phyloP scores from a whole-genome alignment of 202 grass and related monocot genomes.

The Zoysia matrella region DNA sequence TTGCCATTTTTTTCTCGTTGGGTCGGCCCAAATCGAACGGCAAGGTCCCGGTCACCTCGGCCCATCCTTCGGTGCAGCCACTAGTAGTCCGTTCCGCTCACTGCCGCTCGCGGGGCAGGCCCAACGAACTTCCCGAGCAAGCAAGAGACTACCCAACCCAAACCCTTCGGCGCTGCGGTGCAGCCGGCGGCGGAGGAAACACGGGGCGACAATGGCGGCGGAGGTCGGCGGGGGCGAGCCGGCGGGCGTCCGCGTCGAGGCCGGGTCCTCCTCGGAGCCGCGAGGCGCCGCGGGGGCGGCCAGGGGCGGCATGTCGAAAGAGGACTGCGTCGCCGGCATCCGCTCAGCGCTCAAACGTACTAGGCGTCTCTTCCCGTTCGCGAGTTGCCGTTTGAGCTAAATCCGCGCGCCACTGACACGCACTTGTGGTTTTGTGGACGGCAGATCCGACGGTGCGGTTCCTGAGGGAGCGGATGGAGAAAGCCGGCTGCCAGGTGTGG shows the following conservation, averaged over 20 bases:
- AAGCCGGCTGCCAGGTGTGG: conserved; percentile 66
- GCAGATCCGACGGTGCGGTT: conserved; percentile 91
- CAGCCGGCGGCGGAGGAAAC: conserved; percentile 11
- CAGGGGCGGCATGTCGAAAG: conserved; percentile 37
- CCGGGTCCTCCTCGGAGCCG: conserved; percentile 7
- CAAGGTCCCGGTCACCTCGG: too few relatives aligned
- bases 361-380: not conserved
- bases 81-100: too few relatives aligned
- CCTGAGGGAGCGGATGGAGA: conserved; percentile 73
- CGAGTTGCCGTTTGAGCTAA: not conserved
- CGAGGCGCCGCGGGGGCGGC: not conserved
- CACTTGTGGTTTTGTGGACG: not conserved
- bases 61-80: too few relatives aligned
- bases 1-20: too few relatives aligned
- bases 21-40: too few relatives aligned
- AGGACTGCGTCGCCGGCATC: conserved; percentile 69
- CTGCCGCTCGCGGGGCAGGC: not conserved
- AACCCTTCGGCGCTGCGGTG: not conserved
- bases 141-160: not conserved
- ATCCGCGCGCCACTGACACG: not conserved
- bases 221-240: conserved; percentile 15
- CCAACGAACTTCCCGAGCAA: not conserved
- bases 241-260: conserved; percentile 19
- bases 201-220: conserved; percentile 12
- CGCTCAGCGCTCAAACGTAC: conserved; percentile 55